Evolutionary conservation across 768 basidiomycete genomes (phyloP), one percentile per base, ranked within the genome.

Genomic region (Lyophyllum atratum): DNA sequence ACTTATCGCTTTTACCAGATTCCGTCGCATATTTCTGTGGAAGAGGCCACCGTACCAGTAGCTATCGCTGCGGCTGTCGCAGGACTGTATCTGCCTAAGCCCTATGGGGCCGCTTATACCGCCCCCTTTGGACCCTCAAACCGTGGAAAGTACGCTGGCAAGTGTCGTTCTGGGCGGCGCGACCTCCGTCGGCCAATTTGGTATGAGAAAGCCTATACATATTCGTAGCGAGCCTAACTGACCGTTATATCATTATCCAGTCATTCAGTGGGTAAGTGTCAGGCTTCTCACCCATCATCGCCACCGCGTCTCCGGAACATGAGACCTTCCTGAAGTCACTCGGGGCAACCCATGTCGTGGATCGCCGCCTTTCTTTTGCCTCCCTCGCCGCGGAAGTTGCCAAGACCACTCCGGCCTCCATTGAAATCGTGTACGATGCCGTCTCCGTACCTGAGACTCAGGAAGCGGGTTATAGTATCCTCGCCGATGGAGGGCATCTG

Each of bases 401-500:
- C 3, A 59, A 62, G 39, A 62, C 74, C 47, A 63, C 67, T 1
- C 11, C 29, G 2, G 48, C 25, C 1, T 59, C 66, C 10, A 49
- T 72, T 21, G 60, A 65, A 15, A 22, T 61, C 40, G 65, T 71
- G 10, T 71, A 58, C 46, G 76, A 77, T 54, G 46, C 74, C 0
- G 59, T 77, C 56, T 70, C 76, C 15, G 60, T 61, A 46, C 59
- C 69, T 11, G 74, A 74, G 46, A 78, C 80, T 0, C 78, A 79
- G 58, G 60, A 73, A 31, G 64, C 66, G 3, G 77, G 66, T 33
- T 74, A 69, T 66, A 62, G 68, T 43, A 26, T 76, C 14, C 70
- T 81, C 19, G 69, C 69, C 7, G 66, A 70, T 21, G 74, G 72
- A 21, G 79, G 80, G 22, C n/a, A 67, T 25, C 66, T 80, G 6